Evolutionary conservation across 1,139 yeast genomes (phyloP).

Genomic region (Maudiozyma humilis): DNA sequence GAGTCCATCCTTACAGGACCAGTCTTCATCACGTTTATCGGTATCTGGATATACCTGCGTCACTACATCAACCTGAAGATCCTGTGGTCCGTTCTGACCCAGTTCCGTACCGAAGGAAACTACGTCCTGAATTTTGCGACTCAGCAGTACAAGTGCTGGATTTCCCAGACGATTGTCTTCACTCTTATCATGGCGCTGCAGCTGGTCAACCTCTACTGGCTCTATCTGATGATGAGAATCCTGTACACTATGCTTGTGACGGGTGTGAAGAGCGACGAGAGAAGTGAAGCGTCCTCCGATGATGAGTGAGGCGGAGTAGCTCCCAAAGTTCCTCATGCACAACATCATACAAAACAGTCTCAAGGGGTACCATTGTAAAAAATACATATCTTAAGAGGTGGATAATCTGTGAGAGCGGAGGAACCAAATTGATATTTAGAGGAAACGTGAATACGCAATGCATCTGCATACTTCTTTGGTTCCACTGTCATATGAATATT

Average conservation of each 20-base stretch:
- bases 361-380: neutral
- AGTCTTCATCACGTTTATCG: slow-evolving; percentile 59
- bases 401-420: too few relatives aligned
- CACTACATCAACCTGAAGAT: slow-evolving; percentile 76
- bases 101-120: slow-evolving; percentile 76
- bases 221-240: slow-evolving; percentile 71
- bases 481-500: too few relatives aligned
- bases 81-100: slow-evolving; percentile 82
- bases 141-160: slow-evolving; percentile 93
- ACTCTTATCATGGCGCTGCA: slow-evolving; percentile 70
- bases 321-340: too few relatives aligned
- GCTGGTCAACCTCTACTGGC: slow-evolving; percentile 80
- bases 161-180: slow-evolving; percentile 86
- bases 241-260: slow-evolving; percentile 49
- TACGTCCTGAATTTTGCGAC: slow-evolving; percentile 79
- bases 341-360: too few relatives aligned
- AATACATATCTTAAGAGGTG: too few relatives aligned
- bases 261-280: slow-evolving; percentile 65
- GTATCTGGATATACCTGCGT: slow-evolving; percentile 78
- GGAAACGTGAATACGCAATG: neutral
- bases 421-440: too few relatives aligned
- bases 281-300: slow-evolving; percentile 68
- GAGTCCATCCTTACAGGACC: slow-evolving; percentile 58
- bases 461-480: too few relatives aligned
- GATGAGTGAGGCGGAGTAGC: too few relatives aligned